phyloP scores from a whole-genome alignment of 306 rosid genomes.

The Styphnolobium japonicum region DNA sequence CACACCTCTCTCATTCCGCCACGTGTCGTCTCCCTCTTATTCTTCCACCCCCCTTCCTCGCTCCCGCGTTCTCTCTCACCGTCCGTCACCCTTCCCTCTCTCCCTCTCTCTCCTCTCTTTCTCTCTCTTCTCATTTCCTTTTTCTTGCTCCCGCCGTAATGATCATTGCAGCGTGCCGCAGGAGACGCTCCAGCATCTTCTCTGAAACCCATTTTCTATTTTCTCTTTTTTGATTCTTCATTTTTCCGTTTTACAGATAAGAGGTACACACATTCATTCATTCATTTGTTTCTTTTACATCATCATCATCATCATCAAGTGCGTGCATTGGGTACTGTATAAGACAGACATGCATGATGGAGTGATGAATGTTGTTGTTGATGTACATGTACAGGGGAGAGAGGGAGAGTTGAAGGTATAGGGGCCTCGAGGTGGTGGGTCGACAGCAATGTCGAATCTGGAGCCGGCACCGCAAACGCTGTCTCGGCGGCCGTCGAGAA shows the following conservation, averaged over 20 bases:
- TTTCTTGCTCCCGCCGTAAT: neutral
- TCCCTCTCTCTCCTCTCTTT: neutral
- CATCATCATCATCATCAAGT: too few relatives aligned
- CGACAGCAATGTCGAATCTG: slow-evolving; percentile 52
- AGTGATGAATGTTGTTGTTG: too few relatives aligned
- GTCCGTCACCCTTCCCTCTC: too few relatives aligned
- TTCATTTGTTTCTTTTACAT: too few relatives aligned
- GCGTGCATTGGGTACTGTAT: too few relatives aligned
- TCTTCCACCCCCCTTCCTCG: neutral
- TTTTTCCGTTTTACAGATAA: neutral
- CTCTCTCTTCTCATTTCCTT: neutral
- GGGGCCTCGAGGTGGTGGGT: slow-evolving; percentile 20
- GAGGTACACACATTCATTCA: too few relatives aligned
- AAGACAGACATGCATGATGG: too few relatives aligned
- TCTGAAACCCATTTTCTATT: neutral
- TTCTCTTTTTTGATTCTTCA: neutral
- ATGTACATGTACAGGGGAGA: too few relatives aligned
- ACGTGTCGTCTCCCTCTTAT: slow-evolving; percentile 17
- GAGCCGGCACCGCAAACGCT: slow-evolving; percentile 55
- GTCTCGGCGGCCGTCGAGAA: slow-evolving; percentile 74
- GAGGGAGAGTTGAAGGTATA: neutral
- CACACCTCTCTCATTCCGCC: neutral
- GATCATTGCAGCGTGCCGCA: neutral
- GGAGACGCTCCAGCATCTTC: neutral
- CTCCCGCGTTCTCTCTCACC: neutral